Evolutionary conservation across 805 yeast species (phyloP).

Genomic region (Hemisphaericaspora nanyangensis): DNA sequence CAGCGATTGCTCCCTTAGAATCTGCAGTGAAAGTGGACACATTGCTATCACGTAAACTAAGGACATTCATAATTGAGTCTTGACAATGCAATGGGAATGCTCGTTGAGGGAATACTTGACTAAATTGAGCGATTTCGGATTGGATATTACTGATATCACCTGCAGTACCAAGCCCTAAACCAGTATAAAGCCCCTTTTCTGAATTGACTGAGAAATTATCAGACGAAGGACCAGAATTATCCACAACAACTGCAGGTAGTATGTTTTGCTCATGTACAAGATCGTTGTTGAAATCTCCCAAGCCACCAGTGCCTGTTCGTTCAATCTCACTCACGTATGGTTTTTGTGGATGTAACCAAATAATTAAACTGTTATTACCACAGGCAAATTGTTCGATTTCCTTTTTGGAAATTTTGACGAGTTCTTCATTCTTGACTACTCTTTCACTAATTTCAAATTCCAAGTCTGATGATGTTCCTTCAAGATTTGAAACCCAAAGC

Average conservation of each 20-base stretch:
- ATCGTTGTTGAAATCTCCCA: constrained; percentile 4
- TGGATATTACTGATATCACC: constrained; percentile 40
- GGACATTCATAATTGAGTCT: too few relatives aligned
- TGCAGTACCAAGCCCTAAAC: constrained; percentile 35
- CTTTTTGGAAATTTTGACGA: constrained; percentile 1
- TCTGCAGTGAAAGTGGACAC: constrained; percentile 16
- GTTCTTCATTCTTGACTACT: neutral
- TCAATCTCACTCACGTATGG: constrained; percentile 13
- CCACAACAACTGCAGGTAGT: neutral
- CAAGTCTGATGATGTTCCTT: constrained; percentile 6
- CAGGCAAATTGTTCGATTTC: constrained; percentile 21
- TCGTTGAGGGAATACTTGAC: constrained; percentile 1
- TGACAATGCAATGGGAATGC: too few relatives aligned
- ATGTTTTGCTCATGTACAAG: neutral
- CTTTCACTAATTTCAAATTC: neutral
- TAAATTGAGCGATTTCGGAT: constrained; percentile 23
- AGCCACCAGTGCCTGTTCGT: constrained; percentile 1
- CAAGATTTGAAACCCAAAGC: constrained; percentile 27
- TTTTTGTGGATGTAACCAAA: constrained; percentile 30
- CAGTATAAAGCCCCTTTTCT: constrained; percentile 7
- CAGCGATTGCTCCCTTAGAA: constrained; percentile 11
- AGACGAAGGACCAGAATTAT: neutral
- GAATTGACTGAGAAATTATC: constrained; percentile 4
- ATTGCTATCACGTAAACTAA: constrained; percentile 4
- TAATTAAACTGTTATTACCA: constrained; percentile 21